Evolutionary conservation across 805 yeast species (phyloP).

Genomic region (Schwanniomyces yamadae): DNA sequence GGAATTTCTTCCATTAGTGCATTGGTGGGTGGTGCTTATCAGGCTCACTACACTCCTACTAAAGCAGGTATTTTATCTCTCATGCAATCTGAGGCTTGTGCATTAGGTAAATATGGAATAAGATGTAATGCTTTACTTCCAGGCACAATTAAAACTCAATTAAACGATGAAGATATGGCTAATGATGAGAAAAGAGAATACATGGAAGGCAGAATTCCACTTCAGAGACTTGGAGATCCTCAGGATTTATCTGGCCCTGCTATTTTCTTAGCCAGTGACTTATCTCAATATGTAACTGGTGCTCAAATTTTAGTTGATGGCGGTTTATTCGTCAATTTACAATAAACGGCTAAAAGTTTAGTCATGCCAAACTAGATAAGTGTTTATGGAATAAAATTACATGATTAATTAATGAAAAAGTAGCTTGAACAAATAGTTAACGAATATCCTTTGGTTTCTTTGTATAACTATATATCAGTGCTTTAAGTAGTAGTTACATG

Average conservation of each 20-base stretch:
- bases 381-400: no score
- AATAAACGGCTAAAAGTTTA: constrained; percentile 5
- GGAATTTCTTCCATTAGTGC: constrained; percentile 45
- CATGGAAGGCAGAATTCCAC: constrained; percentile 42
- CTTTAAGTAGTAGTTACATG: no score
- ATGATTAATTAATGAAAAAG: no score
- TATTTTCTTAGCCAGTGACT: constrained; percentile 38
- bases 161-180: constrained; percentile 43
- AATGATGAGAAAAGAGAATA: constrained; percentile 32
- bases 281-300: constrained; percentile 38
- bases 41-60: constrained; percentile 48
- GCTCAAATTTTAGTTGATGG: constrained; percentile 47
- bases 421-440: no score
- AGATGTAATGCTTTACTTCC: constrained; percentile 47
- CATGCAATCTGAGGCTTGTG: constrained; percentile 45
- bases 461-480: no score
- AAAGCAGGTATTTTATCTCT: constrained; percentile 46
- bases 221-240: constrained; percentile 38
- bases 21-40: constrained; percentile 45
- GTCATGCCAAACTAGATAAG: no score
- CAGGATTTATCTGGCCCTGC: constrained; percentile 44
- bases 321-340: constrained; percentile 46
- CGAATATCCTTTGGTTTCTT: no score
- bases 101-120: constrained; percentile 43
- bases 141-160: constrained; percentile 42